phyloP scores from a whole-genome alignment of 495 filamentous ascomycete species.

The Aspergillus ostianus region DNA sequence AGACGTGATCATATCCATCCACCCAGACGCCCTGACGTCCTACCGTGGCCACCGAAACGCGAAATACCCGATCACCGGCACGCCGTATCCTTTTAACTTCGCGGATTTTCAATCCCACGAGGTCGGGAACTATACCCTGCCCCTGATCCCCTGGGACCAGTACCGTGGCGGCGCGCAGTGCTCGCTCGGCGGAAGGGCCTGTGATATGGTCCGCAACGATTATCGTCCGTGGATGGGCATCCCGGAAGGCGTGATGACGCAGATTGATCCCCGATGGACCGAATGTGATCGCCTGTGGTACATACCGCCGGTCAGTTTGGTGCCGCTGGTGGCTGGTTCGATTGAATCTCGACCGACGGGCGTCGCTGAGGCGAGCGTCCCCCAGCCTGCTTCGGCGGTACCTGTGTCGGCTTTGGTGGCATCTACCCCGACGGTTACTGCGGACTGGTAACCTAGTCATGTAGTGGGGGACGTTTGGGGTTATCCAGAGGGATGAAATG shows the following conservation, averaged over 20 bases:
- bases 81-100: constrained; percentile 26
- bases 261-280: constrained; percentile 15
- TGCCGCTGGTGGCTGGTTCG: constrained; percentile 7
- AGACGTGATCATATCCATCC: constrained; percentile 20
- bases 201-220: constrained; percentile 25
- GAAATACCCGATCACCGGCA: constrained; percentile 21
- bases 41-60: constrained; percentile 25
- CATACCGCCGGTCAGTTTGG: constrained; percentile 15
- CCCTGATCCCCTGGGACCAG: constrained; percentile 25
- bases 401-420: constrained; percentile 8
- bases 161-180: constrained; percentile 25
- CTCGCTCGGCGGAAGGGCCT: constrained; percentile 12
- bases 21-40: constrained; percentile 19
- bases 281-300: constrained; percentile 13
- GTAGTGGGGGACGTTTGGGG: no score
- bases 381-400: constrained; percentile 3
- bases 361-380: not conserved
- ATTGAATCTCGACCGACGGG: constrained; percentile 4
- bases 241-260: constrained; percentile 13
- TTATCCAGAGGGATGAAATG: no score
- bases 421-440: constrained; percentile 10
- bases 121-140: constrained; percentile 20
- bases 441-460: no score
- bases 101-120: constrained; percentile 24
- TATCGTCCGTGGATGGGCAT: constrained; percentile 9